Base-by-base conservation (phyloP, 2,329 filamentous ascomycete species). In the Cladobotryum protrusum region DNA sequence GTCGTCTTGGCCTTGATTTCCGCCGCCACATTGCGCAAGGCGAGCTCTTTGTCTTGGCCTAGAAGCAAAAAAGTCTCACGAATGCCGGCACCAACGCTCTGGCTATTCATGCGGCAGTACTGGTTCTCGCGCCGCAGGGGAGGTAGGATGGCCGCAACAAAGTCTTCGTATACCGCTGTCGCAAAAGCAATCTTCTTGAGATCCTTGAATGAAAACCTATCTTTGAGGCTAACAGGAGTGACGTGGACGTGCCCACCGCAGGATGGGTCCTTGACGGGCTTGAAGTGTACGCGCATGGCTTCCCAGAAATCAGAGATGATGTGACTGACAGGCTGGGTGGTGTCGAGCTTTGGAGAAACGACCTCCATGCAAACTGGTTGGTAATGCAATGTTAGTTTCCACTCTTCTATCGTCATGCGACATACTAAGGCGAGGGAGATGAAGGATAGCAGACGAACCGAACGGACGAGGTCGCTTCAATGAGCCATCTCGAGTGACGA, bases 241-340 rank as follows among this genome's bases (percentile, higher is more conserved):
- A 71, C 64, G 57, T 71, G 68, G 50, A 71, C 66, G 56, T 71
- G 68, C 43, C 67, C 67, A 49, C 68, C 67, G 54, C 68, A 70
- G 2, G 63, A 66, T 19, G 57, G 43, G 49, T 68, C 64, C 32
- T 59, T 56, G 51, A 67, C 64, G 17, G 66, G 65, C 45, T 63
- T 63, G 53, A 71, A 71, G 57, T 70, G 65, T n/a, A 69, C 67
- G 45, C 61, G 61, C 67, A 70, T 68, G 52, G 67, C 67, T 57
- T 69, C 64, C 68, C 68, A 71, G 59, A 71, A 71, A 54, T 68
- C 65, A 52, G 63, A 61, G 51, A 71, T 61, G 56, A 63, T 66
- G 47, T 50, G 55, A 44, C 58, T 59, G 48, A 69, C 52, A 47
- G 57, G 58, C 47, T 61, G 61, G 32, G 59, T 66, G 14, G 67